These are phyloP conservation scores for Epicoccum sorghinum DNA, from an alignment of 2,329 filamentous ascomycete genomes.

Conservation along the genomic window DNA sequence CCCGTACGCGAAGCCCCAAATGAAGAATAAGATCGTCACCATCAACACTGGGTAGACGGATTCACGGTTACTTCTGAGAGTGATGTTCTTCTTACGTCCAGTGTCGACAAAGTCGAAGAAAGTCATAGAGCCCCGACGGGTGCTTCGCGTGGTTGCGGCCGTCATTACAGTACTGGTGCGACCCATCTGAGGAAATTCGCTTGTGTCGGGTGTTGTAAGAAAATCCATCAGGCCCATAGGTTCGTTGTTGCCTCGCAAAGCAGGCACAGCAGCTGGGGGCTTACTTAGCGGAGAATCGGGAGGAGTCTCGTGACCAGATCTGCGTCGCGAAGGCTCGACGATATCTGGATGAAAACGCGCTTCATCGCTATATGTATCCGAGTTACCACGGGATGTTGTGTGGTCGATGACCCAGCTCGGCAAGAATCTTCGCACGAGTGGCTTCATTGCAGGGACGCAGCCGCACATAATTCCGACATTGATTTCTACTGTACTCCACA, in stretches of 20 bases:
- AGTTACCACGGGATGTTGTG: conserved; percentile 37
- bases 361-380: conserved; percentile 38
- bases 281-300: conserved; percentile 33
- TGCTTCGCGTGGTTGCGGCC: conserved; percentile 25
- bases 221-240: conserved; percentile 60
- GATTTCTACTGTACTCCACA: conserved; percentile 94
- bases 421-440: conserved; percentile 71
- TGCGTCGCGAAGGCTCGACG: conserved; percentile 24
- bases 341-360: conserved; percentile 33
- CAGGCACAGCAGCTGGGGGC: conserved; percentile 22
- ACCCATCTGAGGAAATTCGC: conserved; percentile 41
- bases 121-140: conserved; percentile 45
- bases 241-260: conserved; percentile 30
- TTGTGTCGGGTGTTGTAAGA: conserved; percentile 56
- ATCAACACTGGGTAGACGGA: conserved; percentile 74
- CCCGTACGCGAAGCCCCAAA: conserved; percentile 92
- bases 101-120: conserved; percentile 83
- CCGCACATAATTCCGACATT: conserved; percentile 89
- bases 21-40: conserved; percentile 81
- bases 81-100: conserved; percentile 69
- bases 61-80: conserved; percentile 66
- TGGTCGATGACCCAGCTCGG: conserved; percentile 62
- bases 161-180: conserved; percentile 46
- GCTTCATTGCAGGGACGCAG: conserved; percentile 91
- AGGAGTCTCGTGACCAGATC: conserved; percentile 28